phyloP scores from a whole-genome alignment of 31 red algal species.

The Pterothamnion heteromorphum region DNA sequence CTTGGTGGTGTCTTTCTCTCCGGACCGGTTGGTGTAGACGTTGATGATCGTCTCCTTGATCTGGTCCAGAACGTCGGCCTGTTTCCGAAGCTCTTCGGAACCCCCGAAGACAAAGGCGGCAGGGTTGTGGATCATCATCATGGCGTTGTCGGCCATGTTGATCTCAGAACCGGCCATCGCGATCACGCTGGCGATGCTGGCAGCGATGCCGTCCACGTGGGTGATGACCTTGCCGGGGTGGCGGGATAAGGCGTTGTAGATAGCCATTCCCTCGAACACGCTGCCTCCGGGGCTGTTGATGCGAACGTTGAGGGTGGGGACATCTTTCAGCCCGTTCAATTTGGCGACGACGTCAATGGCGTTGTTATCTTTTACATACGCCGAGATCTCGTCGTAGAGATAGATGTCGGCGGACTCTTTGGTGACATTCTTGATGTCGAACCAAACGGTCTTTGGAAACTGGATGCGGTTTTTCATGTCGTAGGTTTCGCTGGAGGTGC shows the following conservation, averaged over 20 bases:
- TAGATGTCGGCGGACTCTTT: no score
- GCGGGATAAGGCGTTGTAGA: not conserved
- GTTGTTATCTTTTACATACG: no score
- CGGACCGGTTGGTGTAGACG: not conserved
- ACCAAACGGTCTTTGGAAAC: no score
- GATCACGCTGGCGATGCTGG: not conserved
- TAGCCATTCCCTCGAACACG: not conserved
- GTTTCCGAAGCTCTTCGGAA: not conserved
- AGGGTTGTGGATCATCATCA: slow-evolving; percentile 23
- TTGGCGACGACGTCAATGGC: no score
- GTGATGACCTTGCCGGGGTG: not conserved
- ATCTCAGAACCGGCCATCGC: not conserved
- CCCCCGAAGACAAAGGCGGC: not conserved
- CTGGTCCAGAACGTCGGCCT: not conserved
- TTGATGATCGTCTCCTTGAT: not conserved
- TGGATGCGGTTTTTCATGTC: no score
- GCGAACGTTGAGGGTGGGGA: not conserved
- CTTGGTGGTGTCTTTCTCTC: not conserved
- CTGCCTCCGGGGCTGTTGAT: slow-evolving; percentile 7
- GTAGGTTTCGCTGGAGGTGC: no score
- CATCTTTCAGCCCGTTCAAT: not conserved
- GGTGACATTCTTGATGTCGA: no score
- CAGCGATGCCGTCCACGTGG: not conserved
- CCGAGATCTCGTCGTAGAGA: no score
- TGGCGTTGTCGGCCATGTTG: not conserved